Conservation (phyloP, 2,329 filamentous ascomycete genomes). For the Xylaria sp. region DNA sequence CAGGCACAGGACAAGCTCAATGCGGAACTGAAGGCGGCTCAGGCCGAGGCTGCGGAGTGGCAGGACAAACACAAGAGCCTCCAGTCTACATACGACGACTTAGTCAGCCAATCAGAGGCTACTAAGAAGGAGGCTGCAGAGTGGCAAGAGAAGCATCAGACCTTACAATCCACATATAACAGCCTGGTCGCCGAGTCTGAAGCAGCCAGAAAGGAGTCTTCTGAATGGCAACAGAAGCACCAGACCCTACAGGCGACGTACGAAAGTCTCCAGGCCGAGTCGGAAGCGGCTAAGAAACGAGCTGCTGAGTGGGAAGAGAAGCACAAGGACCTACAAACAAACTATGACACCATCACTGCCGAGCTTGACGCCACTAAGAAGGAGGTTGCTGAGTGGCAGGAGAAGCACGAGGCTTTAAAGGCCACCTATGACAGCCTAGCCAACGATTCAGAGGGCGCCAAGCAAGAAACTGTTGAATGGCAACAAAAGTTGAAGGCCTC, state of each 20-base stretch:
- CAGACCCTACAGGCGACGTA: conserved; percentile 30
- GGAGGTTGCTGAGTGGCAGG: conserved; percentile 39
- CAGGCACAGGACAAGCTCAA: conserved; percentile 40
- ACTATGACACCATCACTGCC: conserved; percentile 12
- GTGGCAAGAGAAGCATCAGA: conserved; percentile 47
- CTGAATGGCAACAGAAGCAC: conserved; percentile 43
- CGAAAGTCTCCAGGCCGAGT: conserved; percentile 41
- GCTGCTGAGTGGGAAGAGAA: conserved; percentile 28
- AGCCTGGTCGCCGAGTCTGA: conserved; percentile 39
- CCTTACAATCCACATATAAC: conserved; percentile 39
- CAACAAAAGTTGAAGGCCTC: conserved; percentile 47
- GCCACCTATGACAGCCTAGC: conserved; percentile 38
- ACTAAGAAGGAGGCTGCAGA: conserved; percentile 32
- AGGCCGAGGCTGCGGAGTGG: conserved; percentile 42
- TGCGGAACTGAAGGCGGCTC: conserved; percentile 43
- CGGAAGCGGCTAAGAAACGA: conserved; percentile 40
- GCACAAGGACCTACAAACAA: conserved; percentile 18
- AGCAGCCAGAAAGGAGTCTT: conserved; percentile 40
- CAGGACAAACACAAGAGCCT: conserved; percentile 43
- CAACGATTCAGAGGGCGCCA: conserved; percentile 43
- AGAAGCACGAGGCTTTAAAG: conserved; percentile 43
- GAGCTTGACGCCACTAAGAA: conserved; percentile 40
- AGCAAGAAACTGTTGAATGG: conserved; percentile 37
- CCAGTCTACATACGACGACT: conserved; percentile 39
- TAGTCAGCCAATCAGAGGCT: conserved; percentile 45